A percentile compares a stretch with the other conserved stretches of the same genome.
Evolutionary conservation across 1,139 yeast genomes (phyloP).

Genomic region (Arxiozyma telluris): DNA sequence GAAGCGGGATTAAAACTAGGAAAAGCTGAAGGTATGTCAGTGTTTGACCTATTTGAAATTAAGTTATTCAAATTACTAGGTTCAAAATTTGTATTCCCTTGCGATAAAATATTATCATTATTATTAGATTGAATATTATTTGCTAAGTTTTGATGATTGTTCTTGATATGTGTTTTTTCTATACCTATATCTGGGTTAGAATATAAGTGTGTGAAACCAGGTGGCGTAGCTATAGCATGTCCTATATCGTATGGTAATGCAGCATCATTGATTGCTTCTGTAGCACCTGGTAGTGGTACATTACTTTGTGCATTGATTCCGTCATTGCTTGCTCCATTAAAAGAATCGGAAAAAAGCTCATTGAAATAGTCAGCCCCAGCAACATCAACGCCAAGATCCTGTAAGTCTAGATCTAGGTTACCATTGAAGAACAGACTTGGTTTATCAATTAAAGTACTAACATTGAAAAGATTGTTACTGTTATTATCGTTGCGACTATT

Average conservation of each 20-base stretch:
- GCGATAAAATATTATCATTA: background rate
- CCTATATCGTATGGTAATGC: background rate
- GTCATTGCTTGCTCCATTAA: background rate
- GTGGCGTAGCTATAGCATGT: background rate
- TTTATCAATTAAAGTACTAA: conserved; percentile 20
- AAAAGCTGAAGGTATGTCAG: background rate
- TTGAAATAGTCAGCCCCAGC: conserved; percentile 12
- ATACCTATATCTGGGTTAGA: background rate
- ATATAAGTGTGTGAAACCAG: background rate
- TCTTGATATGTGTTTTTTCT: background rate
- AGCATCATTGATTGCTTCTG: background rate
- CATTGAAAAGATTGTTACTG: conserved; percentile 12
- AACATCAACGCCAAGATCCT: conserved; percentile 11
- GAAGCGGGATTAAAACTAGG: background rate
- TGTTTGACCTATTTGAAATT: conserved; percentile 6
- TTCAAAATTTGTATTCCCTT: conserved; percentile 15
- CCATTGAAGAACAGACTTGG: conserved; percentile 15
- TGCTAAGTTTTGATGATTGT: background rate
- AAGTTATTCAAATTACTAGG: conserved; percentile 3
- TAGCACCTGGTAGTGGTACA: background rate
- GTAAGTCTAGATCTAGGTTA: conserved; percentile 12
- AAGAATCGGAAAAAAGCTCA: conserved; percentile 11
- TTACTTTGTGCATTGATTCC: background rate
- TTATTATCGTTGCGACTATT: conserved; percentile 6
- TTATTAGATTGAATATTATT: background rate